These are phyloP conservation scores for Neofusicoccum sp. DNA, from an alignment of 2,329 filamentous ascomycete genomes.

Conservation along the genomic window DNA sequence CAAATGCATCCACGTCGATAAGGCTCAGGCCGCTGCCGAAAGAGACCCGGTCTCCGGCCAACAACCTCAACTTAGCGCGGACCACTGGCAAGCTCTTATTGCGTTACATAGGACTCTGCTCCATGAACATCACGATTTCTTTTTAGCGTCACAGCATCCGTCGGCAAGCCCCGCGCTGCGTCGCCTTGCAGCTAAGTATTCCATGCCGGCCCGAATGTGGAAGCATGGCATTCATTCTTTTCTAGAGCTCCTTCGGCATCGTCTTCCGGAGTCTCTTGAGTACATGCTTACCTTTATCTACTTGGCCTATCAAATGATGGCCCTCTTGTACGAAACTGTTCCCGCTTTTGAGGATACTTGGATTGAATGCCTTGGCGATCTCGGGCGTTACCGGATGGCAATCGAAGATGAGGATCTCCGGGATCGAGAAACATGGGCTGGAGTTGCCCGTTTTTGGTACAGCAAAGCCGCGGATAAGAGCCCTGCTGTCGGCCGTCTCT, in stretches of 20 bases:
- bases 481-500: slow-evolving; percentile 73
- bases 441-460: slow-evolving; percentile 81
- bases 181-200: slow-evolving; percentile 73
- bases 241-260: slow-evolving; percentile 64
- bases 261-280: slow-evolving; percentile 73
- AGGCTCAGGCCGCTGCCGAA: slow-evolving; percentile 54
- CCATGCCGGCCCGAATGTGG: slow-evolving; percentile 95
- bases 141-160: slow-evolving; percentile 83
- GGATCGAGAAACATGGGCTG: slow-evolving; percentile 78
- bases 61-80: slow-evolving; percentile 48
- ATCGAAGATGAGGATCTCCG: slow-evolving; percentile 79
- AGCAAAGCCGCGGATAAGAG: slow-evolving; percentile 74
- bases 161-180: slow-evolving; percentile 67
- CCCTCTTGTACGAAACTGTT: slow-evolving; percentile 80
- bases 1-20: slow-evolving; percentile 82
- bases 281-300: slow-evolving; percentile 93
- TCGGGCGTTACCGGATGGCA: slow-evolving; percentile 84
- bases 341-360: slow-evolving; percentile 81
- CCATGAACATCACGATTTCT: slow-evolving; percentile 65
- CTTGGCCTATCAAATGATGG: slow-evolving; percentile 85
- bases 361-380: slow-evolving; percentile 88
- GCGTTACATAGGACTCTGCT: slow-evolving; percentile 76
- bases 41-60: slow-evolving; percentile 49
- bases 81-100: slow-evolving; percentile 84
- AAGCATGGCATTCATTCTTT: slow-evolving; percentile 86